Evolutionary conservation across 805 yeast genomes (phyloP).

Genomic region (Candida maesae): DNA sequence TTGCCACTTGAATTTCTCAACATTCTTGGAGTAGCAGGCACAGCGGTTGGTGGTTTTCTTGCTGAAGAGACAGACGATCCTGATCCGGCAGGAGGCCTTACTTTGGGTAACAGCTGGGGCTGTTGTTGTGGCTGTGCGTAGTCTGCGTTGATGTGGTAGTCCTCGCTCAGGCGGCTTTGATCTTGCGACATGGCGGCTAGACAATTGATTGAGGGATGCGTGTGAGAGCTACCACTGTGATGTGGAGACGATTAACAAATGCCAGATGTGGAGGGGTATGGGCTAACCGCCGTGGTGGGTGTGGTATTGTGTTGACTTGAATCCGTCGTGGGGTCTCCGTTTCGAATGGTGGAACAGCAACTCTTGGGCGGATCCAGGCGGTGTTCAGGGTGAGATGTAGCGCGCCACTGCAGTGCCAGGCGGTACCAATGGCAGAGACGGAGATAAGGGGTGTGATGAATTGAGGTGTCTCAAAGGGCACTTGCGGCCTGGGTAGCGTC

Average conservation of each 20-base stretch:
- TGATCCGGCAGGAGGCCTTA: constrained; percentile 17
- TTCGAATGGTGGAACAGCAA: constrained; percentile 2
- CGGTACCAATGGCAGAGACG: neutral
- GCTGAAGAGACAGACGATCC: constrained; percentile 9
- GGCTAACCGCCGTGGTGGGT: constrained; percentile 2
- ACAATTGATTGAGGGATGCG: neutral
- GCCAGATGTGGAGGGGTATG: neutral
- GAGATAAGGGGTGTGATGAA: neutral
- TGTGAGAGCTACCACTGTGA: neutral
- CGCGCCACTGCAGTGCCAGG: too few relatives aligned
- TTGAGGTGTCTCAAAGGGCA: neutral
- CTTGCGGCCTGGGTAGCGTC: neutral
- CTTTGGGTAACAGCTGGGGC: constrained; percentile 22
- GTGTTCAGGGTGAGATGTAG: too few relatives aligned
- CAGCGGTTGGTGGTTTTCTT: constrained; percentile 25
- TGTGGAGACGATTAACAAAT: neutral
- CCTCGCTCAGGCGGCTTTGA: constrained; percentile 16
- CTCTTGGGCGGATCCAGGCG: constrained; percentile 3
- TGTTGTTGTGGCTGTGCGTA: constrained; percentile 18
- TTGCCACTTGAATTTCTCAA: constrained; percentile 51
- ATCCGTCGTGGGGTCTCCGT: neutral
- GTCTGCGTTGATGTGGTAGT: constrained; percentile 25
- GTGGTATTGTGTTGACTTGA: neutral
- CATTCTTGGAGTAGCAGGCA: constrained; percentile 72
- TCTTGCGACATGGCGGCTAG: constrained; percentile 14